Base-by-base conservation (phyloP, 1,284 basidiomycete genomes). In the Ustilago hordei region DNA sequence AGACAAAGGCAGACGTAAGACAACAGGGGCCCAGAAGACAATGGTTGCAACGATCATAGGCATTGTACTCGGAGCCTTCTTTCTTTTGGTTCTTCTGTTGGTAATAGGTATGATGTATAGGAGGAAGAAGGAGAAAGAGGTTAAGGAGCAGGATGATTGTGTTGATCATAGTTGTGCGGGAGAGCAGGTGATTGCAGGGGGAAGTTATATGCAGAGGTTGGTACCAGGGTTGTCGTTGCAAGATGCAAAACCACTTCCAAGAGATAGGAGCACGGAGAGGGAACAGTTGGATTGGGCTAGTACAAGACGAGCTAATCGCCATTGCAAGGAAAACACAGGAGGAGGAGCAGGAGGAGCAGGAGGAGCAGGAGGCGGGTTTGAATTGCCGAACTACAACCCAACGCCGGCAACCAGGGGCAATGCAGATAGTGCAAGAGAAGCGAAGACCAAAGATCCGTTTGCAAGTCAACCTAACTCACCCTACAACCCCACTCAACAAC, bases 21-120 rank as follows among this genome's bases (percentile, higher is more conserved):
- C 23, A 31, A 54, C 34, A 5, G 47, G 52, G 39, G 39, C 13
- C 3, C 55, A 67, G 47, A 68, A 60, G 17, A 77, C 53, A 47
- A 69, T 61, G 56, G 66, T 77, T 8, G 57, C 75, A 5, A 66
- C 66, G 34, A 73, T 77, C 17, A 48, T 73, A 23, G 75, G 75
- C 4, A 64, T 68, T 4, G 55, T 41, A 0, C 53, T 73, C 2
- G 75, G 66, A 13, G 66, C 55, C 7, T 66, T 77, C 39, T 38
- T 72, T 6, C 11, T 72, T 9, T 50, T 77, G 1, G 50, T 77
- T 0, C 19, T 72, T 0, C 47, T 77, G 8, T 35, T 77, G 19
- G 62, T 73, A 0, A 66, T 47, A 2, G 63, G 60, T 0, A 69
- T 72, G 66, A 47, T 77, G 62, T 72, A 63, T 28, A 53, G 69